These are phyloP conservation scores for Zygoascus sp. DNA, from an alignment of 1,139 yeast genomes.

Conservation along the genomic window DNA sequence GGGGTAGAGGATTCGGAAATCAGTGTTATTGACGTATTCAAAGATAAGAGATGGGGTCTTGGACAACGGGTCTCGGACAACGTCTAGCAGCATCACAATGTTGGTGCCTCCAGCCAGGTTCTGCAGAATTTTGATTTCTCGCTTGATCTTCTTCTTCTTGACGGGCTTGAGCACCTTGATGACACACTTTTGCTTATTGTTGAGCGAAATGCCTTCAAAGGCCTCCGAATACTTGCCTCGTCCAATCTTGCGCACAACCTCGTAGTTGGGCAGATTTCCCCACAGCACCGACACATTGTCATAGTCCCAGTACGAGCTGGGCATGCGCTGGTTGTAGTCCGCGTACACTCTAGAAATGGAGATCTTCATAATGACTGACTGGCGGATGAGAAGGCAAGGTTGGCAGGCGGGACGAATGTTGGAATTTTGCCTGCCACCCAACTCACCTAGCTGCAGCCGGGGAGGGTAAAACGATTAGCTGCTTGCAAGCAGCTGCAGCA, in stretches of 20 bases:
- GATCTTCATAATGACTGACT: conserved; percentile 20
- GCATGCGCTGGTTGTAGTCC: conserved; percentile 73
- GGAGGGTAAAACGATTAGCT: conserved; percentile 7
- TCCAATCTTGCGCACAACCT: conserved; percentile 87
- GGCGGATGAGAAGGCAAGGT: background rate
- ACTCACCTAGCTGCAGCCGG: background rate
- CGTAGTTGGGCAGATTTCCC: conserved; percentile 75
- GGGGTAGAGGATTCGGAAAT: conserved; percentile 88
- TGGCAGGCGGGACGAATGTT: too few relatives aligned
- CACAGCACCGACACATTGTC: conserved; percentile 48
- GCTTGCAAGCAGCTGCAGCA: too few relatives aligned
- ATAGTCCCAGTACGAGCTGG: conserved; percentile 92
- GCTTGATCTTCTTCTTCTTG: conserved; percentile 89
- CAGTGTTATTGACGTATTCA: conserved; percentile 86
- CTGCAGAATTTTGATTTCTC: conserved; percentile 90
- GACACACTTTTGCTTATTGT: conserved; percentile 47
- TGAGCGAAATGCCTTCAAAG: conserved; percentile 68
- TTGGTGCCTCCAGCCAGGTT: conserved; percentile 86
- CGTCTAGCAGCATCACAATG: conserved; percentile 73
- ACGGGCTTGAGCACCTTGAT: conserved; percentile 97
- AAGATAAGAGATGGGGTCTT: conserved; percentile 92
- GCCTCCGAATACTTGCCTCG: conserved; percentile 98
- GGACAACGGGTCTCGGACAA: conserved; percentile 84
- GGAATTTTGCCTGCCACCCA: background rate
- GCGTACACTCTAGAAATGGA: conserved; percentile 87